Conservation (phyloP, 805 yeast species). For the Kockiozyma suomiensis region DNA sequence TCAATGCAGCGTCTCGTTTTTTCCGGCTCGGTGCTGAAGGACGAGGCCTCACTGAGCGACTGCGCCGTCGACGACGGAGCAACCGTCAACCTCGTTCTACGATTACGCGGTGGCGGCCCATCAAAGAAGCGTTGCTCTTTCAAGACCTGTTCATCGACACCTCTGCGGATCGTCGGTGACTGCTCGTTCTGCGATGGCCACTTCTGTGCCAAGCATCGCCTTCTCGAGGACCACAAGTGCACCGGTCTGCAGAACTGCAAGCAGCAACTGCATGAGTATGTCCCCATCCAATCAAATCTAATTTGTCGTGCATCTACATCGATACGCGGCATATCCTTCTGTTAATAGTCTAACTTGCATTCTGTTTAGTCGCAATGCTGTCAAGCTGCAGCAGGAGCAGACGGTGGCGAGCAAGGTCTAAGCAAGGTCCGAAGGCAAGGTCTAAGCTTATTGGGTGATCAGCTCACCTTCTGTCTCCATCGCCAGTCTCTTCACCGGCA, state of each 20-base stretch:
- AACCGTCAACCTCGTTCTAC: constrained; percentile 78
- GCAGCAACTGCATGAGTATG: constrained; percentile 70
- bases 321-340: not conserved
- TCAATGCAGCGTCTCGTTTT: constrained; percentile 51
- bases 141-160: constrained; percentile 62
- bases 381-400: constrained; percentile 79
- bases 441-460: no score
- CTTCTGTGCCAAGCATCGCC: constrained; percentile 83
- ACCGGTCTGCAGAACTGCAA: constrained; percentile 77
- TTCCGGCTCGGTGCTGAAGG: constrained; percentile 86
- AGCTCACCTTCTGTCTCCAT: not conserved
- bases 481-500: not conserved
- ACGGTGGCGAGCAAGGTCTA: constrained; percentile 74
- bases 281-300: not conserved
- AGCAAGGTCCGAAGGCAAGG: not conserved
- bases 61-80: constrained; percentile 88
- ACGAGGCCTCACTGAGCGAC: constrained; percentile 81
- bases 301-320: not conserved
- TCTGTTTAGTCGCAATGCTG: constrained; percentile 62
- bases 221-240: constrained; percentile 83
- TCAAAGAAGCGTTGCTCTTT: constrained; percentile 53
- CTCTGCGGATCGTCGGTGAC: constrained; percentile 71
- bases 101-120: constrained; percentile 92
- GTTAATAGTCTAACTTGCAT: not conserved
- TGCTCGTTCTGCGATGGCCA: constrained; percentile 83